A percentile compares a stretch with the other conserved stretches of the same genome.
phyloP scores from a whole-genome alignment of 768 basidiomycete genomes.

The Phylloporus arenicola region DNA sequence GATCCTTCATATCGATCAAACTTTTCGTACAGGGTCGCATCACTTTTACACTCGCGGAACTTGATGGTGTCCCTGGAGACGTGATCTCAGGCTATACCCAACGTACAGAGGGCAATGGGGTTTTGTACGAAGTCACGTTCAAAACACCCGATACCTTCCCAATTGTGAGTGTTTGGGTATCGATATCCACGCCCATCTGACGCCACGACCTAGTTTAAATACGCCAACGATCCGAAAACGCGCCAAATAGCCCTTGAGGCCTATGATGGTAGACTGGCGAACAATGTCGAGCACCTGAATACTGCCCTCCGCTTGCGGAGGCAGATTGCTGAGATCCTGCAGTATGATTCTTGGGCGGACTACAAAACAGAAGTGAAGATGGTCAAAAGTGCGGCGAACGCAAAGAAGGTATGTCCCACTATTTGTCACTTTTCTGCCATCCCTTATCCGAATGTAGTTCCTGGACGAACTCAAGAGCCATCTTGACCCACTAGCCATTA shows the following conservation, averaged over 20 bases:
- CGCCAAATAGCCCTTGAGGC: conserved; percentile 62
- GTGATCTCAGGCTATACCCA: conserved; percentile 75
- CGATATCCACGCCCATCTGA: not conserved
- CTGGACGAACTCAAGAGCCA: conserved; percentile 70
- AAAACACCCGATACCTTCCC: conserved; percentile 83
- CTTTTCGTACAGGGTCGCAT: conserved; percentile 46
- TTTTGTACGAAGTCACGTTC: conserved; percentile 68
- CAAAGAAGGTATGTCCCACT: conserved; percentile 43
- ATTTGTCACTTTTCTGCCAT: not conserved
- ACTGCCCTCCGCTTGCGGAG: conserved; percentile 68
- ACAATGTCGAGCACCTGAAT: conserved; percentile 67
- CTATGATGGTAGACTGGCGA: conserved; percentile 59
- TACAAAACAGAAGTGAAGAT: conserved; percentile 83
- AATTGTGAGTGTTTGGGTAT: conserved; percentile 39
- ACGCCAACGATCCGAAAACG: conserved; percentile 63
- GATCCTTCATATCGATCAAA: not conserved
- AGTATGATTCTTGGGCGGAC: conserved; percentile 79
- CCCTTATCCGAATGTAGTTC: conserved; percentile 46
- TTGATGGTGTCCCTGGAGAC: conserved; percentile 76
- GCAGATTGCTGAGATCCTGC: conserved; percentile 59
- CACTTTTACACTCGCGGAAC: conserved; percentile 63
- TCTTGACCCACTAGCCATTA: conserved; percentile 63
- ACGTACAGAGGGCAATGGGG: conserved; percentile 51
- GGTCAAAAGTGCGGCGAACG: conserved; percentile 65
- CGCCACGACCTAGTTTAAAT: conserved; percentile 61